These are phyloP conservation scores for Nicotiana noctiflora DNA, from an alignment of 257 asterid species.

Conservation along the genomic window DNA sequence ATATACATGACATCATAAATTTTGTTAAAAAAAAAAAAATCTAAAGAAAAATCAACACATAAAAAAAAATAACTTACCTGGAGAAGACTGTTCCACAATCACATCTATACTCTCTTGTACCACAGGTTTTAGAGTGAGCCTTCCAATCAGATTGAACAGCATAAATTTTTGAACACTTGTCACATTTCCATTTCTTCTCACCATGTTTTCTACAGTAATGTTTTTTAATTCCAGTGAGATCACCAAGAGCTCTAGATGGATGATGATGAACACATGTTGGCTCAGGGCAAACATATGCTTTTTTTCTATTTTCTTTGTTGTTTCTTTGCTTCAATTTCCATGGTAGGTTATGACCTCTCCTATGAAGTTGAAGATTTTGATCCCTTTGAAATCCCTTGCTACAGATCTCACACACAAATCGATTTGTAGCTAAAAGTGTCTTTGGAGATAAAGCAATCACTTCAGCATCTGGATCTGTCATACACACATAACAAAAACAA, in stretches of 20 bases:
- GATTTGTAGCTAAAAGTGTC: constrained; percentile 64
- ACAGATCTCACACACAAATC: constrained; percentile 85
- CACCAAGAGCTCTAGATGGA: constrained; percentile 80
- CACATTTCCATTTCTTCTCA: constrained; percentile 89
- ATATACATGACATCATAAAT: constrained; percentile 1
- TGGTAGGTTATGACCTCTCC: constrained; percentile 86
- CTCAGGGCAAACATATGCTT: constrained; percentile 79
- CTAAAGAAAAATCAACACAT: background rate
- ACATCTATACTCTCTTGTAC: constrained; percentile 76
- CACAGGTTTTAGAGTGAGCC: constrained; percentile 84
- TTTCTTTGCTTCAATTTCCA: constrained; percentile 82
- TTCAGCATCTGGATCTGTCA: constrained; percentile 78
- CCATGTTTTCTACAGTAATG: constrained; percentile 86
- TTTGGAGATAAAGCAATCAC: constrained; percentile 77
- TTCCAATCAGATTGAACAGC: constrained; percentile 95
- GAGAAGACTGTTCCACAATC: constrained; percentile 89
- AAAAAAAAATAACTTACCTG: constrained; percentile 32
- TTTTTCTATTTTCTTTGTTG: constrained; percentile 52
- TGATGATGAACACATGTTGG: constrained; percentile 70
- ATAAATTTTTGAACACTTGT: constrained; percentile 67
- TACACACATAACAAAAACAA: background rate
- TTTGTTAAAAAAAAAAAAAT: background rate
- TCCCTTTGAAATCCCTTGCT: constrained; percentile 92
- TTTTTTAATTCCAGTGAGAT: constrained; percentile 81
- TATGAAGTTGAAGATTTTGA: constrained; percentile 84